phyloP scores from a whole-genome alignment of 2,329 filamentous ascomycete species.

The Ophiostoma triangulosporum region DNA sequence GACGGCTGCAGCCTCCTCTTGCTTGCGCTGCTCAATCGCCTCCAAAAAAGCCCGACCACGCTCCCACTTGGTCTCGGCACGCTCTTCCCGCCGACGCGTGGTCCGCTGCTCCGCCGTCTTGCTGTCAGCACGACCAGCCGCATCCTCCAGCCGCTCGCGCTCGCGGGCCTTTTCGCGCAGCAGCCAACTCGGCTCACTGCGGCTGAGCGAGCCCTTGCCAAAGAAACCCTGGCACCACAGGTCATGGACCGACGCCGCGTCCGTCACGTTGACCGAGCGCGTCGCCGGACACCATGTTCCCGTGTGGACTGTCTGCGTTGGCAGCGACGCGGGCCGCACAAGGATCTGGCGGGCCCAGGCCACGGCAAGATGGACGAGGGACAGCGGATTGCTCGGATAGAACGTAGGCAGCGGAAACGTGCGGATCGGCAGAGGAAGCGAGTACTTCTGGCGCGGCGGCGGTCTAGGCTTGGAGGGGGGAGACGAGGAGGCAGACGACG shows the following conservation, averaged over 20 bases:
- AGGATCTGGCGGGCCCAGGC: slow-evolving; percentile 64
- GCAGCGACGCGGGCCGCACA: slow-evolving; percentile 51
- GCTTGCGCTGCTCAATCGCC: slow-evolving; percentile 59
- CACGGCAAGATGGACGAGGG: slow-evolving; percentile 66
- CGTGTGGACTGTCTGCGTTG: slow-evolving; percentile 44
- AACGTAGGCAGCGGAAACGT: slow-evolving; percentile 77
- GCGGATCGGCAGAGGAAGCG: slow-evolving; percentile 64
- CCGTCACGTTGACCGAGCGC: slow-evolving; percentile 70
- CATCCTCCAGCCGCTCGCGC: neutral
- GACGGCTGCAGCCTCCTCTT: slow-evolving; percentile 13
- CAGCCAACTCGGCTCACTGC: slow-evolving; percentile 91
- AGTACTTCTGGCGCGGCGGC: slow-evolving; percentile 42
- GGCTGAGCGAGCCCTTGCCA: slow-evolving; percentile 82
- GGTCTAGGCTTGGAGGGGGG: neutral
- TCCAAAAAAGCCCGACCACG: slow-evolving; percentile 79
- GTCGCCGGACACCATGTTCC: slow-evolving; percentile 74
- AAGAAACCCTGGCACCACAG: slow-evolving; percentile 97
- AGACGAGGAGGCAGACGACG: neutral
- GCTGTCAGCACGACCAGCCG: slow-evolving; percentile 19
- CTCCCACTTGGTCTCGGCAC: slow-evolving; percentile 78
- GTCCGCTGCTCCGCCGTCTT: slow-evolving; percentile 68
- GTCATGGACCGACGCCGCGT: slow-evolving; percentile 59
- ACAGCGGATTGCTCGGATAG: slow-evolving; percentile 85
- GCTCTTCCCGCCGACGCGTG: slow-evolving; percentile 60
- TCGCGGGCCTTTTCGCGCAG: slow-evolving; percentile 60